Conservation (phyloP, 192 early-diverging fungal species). For the Gonapodya prolifera region DNA sequence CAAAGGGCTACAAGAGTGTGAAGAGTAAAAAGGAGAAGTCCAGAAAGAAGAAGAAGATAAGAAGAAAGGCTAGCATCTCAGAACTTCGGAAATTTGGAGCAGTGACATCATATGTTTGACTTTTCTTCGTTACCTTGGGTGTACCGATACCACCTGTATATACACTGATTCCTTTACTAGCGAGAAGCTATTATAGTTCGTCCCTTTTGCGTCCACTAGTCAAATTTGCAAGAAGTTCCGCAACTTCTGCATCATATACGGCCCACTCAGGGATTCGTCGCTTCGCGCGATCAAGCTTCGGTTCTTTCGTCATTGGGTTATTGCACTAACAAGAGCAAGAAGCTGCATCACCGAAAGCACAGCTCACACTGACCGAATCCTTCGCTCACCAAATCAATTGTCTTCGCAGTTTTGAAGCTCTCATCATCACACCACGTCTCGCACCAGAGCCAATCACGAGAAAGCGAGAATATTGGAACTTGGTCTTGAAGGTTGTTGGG, state of each 20-base stretch:
- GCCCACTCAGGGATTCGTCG: constrained; percentile 92
- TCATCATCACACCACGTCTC: constrained; percentile 96
- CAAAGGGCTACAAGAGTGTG: too few species aligned
- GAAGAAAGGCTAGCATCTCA: too few species aligned
- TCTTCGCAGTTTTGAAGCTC: constrained; percentile 72
- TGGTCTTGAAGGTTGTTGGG: constrained; percentile 83
- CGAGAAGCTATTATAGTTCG: constrained; percentile 4
- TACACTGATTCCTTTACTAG: too few species aligned
- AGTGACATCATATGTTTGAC: too few species aligned
- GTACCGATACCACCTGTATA: too few species aligned
- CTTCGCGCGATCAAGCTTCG: constrained; percentile 88
- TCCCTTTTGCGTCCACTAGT: background rate
- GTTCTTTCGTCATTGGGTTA: constrained; percentile 96
- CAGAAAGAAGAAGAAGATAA: too few species aligned
- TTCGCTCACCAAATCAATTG: constrained; percentile 78
- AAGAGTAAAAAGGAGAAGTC: too few species aligned
- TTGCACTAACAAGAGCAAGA: constrained; percentile 57
- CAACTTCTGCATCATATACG: constrained; percentile 54
- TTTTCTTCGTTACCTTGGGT: background rate
- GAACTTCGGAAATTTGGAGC: too few species aligned
- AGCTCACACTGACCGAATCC: background rate
- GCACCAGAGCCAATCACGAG: constrained; percentile 65
- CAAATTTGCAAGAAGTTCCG: background rate
- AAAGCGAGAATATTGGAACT: background rate
- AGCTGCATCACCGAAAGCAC: background rate